Evolutionary conservation across 495 filamentous ascomycete species (phyloP), one percentile per base, ranked within the genome.

Genomic region (Acidiella bohemica): DNA sequence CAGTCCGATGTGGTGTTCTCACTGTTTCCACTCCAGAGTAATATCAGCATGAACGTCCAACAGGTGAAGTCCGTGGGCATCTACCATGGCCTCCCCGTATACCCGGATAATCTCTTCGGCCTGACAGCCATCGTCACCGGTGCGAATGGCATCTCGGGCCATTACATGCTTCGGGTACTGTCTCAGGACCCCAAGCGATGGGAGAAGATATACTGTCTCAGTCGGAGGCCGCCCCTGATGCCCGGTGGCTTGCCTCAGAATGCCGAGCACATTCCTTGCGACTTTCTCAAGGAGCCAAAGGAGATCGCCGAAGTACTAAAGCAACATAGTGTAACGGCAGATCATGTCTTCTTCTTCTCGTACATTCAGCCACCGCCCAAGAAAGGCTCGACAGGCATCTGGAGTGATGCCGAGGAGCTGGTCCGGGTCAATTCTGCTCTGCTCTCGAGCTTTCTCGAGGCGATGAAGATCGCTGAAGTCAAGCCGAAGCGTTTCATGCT

Each of bases 281-380:
- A 74, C 47, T 47, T 71, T 5, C 51, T 57, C 11, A 44, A 53
- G 10, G 52, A 63, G 0, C 44, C 49, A 11, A 51, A 63, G 12
- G 59, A 64, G 31, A 64, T 71, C 38, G 57, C 62, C 0, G 40
- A 44, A 7, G 44, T 51, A 6, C 42, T 69, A 16, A 58, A 63
- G 37, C 49, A 59, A 42, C 39, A 50, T 29, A 43, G 50, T 8
- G 48, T 63, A 10, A 54, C 51, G 23, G 59, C 53, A 16, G 69
- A 72, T 47, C 62, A 72, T 46, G 58, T 72, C 13, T 74, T 73
- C 56, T 75, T 72, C 59, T 67, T 64, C 33, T 62, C 65, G 1
- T 75, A 75, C 55, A 56, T 70, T 30, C 70, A 75, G 44, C 59
- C 60, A 58, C 21, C 55, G 69, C 21, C 71, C 63, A 67, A 58